Conservation (phyloP, 2,329 filamentous ascomycete species). For the Didymella pomorum region DNA sequence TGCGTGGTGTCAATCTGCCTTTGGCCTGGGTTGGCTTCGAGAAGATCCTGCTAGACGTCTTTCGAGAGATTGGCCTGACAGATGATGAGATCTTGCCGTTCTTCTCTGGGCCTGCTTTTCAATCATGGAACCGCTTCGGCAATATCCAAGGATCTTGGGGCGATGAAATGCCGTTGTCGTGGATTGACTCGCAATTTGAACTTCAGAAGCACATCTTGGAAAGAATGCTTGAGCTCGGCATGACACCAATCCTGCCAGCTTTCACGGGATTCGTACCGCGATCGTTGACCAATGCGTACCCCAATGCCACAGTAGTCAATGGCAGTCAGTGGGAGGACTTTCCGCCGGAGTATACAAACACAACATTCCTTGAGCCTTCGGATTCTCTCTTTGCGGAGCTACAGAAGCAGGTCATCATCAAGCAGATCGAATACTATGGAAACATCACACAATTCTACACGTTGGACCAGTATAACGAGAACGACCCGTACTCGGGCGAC, state of each 20-base stretch:
- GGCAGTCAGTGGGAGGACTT: conserved; percentile 57
- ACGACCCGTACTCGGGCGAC: conserved; percentile 58
- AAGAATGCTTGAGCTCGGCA: background rate
- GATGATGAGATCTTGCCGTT: conserved; percentile 57
- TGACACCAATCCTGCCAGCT: background rate
- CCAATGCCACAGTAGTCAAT: conserved; percentile 55
- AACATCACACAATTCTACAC: conserved; percentile 60
- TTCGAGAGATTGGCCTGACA: conserved; percentile 56
- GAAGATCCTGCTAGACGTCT: conserved; percentile 45
- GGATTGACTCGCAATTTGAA: background rate
- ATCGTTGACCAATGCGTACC: conserved; percentile 51
- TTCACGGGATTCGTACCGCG: background rate
- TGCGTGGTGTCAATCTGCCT: conserved; percentile 57
- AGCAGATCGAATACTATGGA: conserved; percentile 58
- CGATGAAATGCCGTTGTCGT: background rate
- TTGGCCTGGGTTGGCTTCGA: conserved; percentile 41
- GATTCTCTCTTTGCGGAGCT: conserved; percentile 53
- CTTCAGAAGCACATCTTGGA: background rate
- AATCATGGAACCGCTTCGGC: conserved; percentile 64
- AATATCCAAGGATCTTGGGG: conserved; percentile 55
- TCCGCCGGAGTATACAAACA: conserved; percentile 54
- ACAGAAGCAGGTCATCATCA: conserved; percentile 42
- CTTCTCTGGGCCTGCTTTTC: conserved; percentile 61
- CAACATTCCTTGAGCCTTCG: conserved; percentile 58
- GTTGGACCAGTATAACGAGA: conserved; percentile 64